Conservation (phyloP, 441 rosid species). For the Populus tomentosa region DNA sequence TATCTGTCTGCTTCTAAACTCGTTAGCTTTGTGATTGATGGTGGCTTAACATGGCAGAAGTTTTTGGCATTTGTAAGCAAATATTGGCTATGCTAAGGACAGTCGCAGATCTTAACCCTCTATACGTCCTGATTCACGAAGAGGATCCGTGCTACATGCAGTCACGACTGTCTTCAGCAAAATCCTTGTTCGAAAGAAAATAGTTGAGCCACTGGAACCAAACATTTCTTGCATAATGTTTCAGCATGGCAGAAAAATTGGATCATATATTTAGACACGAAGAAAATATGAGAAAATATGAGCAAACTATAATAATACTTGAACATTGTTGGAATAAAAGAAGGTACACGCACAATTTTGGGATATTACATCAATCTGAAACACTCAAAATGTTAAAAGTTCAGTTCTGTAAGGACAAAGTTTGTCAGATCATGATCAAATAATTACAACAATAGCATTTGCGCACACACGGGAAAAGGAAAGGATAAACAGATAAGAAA, state of each 20-base stretch:
- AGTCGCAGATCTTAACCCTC: background rate
- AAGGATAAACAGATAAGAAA: background rate
- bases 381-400: background rate
- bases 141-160: background rate
- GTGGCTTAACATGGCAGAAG: background rate
- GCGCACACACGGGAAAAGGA: slow-evolving; percentile 7
- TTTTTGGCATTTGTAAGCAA: background rate
- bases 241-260: background rate
- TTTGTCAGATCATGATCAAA: slow-evolving; percentile 14
- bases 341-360: background rate
- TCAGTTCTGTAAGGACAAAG: slow-evolving; percentile 4
- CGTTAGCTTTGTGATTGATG: background rate
- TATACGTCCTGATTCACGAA: background rate
- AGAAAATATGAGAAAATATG: background rate
- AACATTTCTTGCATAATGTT: background rate
- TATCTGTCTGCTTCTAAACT: background rate
- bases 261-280: background rate
- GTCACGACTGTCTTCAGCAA: background rate
- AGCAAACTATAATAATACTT: background rate
- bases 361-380: background rate
- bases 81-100: background rate
- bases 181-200: background rate
- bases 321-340: background rate
- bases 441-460: slow-evolving; percentile 33
- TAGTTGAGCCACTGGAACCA: background rate